A percentile compares a stretch with the other conserved stretches of the same genome.
These are phyloP conservation scores for Angomonas deanei DNA, from an alignment of 208 protist genomes.

Conservation along the genomic window DNA sequence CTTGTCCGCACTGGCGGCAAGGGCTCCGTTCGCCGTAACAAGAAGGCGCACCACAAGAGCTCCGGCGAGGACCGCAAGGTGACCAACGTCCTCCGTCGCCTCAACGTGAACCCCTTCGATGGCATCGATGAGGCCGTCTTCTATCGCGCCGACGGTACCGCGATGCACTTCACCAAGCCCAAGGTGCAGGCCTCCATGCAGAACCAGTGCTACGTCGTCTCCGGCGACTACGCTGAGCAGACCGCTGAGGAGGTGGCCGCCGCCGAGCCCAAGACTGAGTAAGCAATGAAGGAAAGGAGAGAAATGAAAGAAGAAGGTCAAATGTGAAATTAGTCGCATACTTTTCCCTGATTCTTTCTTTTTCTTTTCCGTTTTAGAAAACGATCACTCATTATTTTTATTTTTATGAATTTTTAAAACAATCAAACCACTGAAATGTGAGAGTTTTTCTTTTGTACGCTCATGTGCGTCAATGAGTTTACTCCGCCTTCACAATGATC, in stretches of 20 bases:
- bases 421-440: neutral
- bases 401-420: conserved; percentile 9
- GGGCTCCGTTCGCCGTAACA: conserved; percentile 88
- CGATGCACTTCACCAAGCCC: conserved; percentile 96
- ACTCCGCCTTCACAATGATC: conserved; percentile 1
- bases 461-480: conserved; percentile 6
- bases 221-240: conserved; percentile 83
- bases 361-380: conserved; percentile 23
- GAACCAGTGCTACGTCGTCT: conserved; percentile 96
- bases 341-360: neutral
- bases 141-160: conserved; percentile 94
- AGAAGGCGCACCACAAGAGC: conserved; percentile 79
- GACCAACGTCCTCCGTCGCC: conserved; percentile 89
- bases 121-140: conserved; percentile 97
- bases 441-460: neutral
- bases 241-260: conserved; percentile 61
- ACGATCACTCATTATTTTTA: conserved; percentile 5
- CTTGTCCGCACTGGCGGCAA: conserved; percentile 95
- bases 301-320: neutral
- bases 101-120: conserved; percentile 93
- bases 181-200: conserved; percentile 96
- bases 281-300: neutral
- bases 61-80: conserved; percentile 93
- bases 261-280: conserved; percentile 24
- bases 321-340: neutral